phyloP scores from a whole-genome alignment of 495 filamentous ascomycete genomes.

The Daldinia bambusicola region DNA sequence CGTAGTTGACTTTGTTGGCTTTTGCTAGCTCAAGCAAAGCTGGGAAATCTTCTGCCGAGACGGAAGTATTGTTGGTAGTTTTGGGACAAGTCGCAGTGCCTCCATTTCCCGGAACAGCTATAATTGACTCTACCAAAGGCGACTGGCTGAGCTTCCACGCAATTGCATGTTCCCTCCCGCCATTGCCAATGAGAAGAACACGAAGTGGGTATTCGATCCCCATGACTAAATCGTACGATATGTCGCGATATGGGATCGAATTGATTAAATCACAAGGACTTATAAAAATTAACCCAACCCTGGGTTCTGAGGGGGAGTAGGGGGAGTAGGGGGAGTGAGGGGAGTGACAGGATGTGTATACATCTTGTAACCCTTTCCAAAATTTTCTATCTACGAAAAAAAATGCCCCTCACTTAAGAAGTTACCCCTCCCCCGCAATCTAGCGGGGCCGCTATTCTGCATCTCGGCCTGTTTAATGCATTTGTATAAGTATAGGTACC shows the following conservation, averaged over 20 bases:
- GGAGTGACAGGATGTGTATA: slow-evolving; percentile 18
- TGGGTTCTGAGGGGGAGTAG: slow-evolving; percentile 2
- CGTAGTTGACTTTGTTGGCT: slow-evolving; percentile 78
- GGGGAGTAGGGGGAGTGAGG: neutral
- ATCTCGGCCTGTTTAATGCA: slow-evolving; percentile 3
- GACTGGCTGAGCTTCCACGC: slow-evolving; percentile 95
- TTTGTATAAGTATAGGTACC: too few relatives aligned
- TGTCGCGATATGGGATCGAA: neutral
- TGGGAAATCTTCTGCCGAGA: slow-evolving; percentile 79
- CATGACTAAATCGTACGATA: slow-evolving; percentile 30
- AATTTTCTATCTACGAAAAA: slow-evolving; percentile 34
- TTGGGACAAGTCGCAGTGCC: slow-evolving; percentile 81
- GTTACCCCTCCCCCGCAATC: slow-evolving; percentile 54
- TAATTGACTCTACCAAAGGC: slow-evolving; percentile 69
- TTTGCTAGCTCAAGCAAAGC: slow-evolving; percentile 79
- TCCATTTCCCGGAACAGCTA: slow-evolving; percentile 84
- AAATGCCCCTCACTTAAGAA: slow-evolving; percentile 43
- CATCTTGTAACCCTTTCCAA: slow-evolving; percentile 22
- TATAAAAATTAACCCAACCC: slow-evolving; percentile 7
- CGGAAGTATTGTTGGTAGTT: slow-evolving; percentile 72
- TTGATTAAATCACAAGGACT: slow-evolving; percentile 2
- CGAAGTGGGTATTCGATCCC: slow-evolving; percentile 52
- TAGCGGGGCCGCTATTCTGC: slow-evolving; percentile 8
- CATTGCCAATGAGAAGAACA: slow-evolving; percentile 90
- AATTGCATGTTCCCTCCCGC: slow-evolving; percentile 92